phyloP scores from a whole-genome alignment of 2,329 filamentous ascomycete genomes.

The Aspergillus viridinutans region DNA sequence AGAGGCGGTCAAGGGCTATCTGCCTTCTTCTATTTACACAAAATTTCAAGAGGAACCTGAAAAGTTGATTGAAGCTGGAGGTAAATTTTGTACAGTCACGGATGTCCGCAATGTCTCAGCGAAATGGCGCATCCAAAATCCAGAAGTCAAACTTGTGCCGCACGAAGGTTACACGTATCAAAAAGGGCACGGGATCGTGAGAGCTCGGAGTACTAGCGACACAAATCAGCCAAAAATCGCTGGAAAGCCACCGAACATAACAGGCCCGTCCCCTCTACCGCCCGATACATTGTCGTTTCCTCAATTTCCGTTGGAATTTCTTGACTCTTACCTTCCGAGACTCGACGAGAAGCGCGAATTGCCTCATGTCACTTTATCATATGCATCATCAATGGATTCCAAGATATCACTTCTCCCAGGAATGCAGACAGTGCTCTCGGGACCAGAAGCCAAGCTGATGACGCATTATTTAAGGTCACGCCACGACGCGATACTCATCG shows the following conservation, averaged over 20 bases:
- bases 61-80: slow-evolving; percentile 42
- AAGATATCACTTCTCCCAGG: slow-evolving; percentile 72
- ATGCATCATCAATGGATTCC: slow-evolving; percentile 84
- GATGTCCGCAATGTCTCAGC: slow-evolving; percentile 47
- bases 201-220: slow-evolving; percentile 18
- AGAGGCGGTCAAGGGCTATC: slow-evolving; percentile 44
- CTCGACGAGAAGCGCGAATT: slow-evolving; percentile 30
- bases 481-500: slow-evolving; percentile 81
- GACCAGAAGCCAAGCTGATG: slow-evolving; percentile 80
- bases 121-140: slow-evolving; percentile 46
- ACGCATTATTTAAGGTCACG: slow-evolving; percentile 81
- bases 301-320: slow-evolving; percentile 40
- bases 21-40: slow-evolving; percentile 47
- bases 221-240: slow-evolving; percentile 7
- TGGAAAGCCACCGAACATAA: slow-evolving; percentile 8
- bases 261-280: slow-evolving; percentile 21
- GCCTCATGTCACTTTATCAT: slow-evolving; percentile 73
- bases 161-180: slow-evolving; percentile 45
- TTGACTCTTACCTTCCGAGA: slow-evolving; percentile 51
- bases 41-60: slow-evolving; percentile 45
- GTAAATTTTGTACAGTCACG: slow-evolving; percentile 44
- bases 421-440: slow-evolving; percentile 77
- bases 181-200: slow-evolving; percentile 42
- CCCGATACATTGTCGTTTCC: slow-evolving; percentile 45
- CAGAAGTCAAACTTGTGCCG: slow-evolving; percentile 39